Evolutionary conservation across 805 yeast genomes (phyloP).

Genomic region (Kurtzmaniella fragi): DNA sequence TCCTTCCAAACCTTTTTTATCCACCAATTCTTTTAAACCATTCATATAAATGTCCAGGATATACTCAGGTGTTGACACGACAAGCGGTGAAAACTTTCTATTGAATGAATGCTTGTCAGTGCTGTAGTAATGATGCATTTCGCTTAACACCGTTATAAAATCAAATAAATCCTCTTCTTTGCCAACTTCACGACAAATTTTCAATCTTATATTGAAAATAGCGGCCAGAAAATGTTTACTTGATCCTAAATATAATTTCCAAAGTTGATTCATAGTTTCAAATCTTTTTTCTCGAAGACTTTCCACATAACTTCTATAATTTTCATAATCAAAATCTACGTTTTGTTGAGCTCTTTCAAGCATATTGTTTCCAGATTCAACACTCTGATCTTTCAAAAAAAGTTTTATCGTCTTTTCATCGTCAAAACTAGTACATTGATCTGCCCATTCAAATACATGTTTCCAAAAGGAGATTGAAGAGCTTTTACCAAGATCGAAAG

Average conservation of each 20-base stretch:
- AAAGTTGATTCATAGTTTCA: slow-evolving; percentile 23
- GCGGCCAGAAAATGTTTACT: slow-evolving; percentile 18
- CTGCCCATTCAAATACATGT: slow-evolving; percentile 32
- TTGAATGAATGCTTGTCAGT: slow-evolving; percentile 14
- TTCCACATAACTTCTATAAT: slow-evolving; percentile 22
- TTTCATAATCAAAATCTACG: slow-evolving; percentile 35
- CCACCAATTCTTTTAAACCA: slow-evolving; percentile 22
- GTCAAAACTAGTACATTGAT: slow-evolving; percentile 25
- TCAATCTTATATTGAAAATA: slow-evolving; percentile 19
- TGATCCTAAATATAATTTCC: slow-evolving; percentile 27
- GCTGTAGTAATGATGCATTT: slow-evolving; percentile 6
- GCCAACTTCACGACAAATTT: slow-evolving; percentile 18
- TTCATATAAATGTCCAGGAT: neutral
- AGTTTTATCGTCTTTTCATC: slow-evolving; percentile 21
- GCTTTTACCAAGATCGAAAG: slow-evolving; percentile 13
- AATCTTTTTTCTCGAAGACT: slow-evolving; percentile 21
- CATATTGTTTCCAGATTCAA: too few species aligned
- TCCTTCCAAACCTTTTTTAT: slow-evolving; percentile 21
- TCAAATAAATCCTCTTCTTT: slow-evolving; percentile 16
- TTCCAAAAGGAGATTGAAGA: slow-evolving; percentile 30
- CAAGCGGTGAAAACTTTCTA: slow-evolving; percentile 4
- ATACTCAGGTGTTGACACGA: slow-evolving; percentile 4
- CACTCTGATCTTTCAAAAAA: slow-evolving; percentile 13
- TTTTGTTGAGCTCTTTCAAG: slow-evolving; percentile 17
- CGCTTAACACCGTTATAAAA: slow-evolving; percentile 12